Percentiles rank a stretch among this genome's conserved stretches.
phyloP scores from a whole-genome alignment of 192 early-diverging fungal species.

The Linnemannia zychae region DNA sequence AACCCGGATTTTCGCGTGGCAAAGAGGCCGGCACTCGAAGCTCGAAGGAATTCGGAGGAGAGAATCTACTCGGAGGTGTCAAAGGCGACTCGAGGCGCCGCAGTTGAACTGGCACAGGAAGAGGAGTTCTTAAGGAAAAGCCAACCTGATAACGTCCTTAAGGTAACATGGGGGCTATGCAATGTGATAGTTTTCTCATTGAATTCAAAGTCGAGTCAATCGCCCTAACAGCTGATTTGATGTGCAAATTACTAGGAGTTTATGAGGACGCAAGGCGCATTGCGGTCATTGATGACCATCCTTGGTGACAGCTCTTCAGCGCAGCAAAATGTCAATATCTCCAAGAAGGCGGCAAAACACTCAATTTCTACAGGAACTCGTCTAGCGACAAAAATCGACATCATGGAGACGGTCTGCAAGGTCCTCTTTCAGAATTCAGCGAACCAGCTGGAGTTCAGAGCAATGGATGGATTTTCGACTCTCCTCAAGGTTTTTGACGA shows the following conservation, averaged over 20 bases:
- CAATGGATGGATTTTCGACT: slow-evolving; percentile 51
- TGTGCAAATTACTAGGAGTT: slow-evolving; percentile 34
- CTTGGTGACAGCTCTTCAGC: slow-evolving; percentile 19
- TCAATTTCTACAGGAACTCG: slow-evolving; percentile 25
- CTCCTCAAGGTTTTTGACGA: slow-evolving; percentile 54
- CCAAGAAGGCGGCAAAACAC: slow-evolving; percentile 24
- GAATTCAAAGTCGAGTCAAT: background rate
- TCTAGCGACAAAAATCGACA: slow-evolving; percentile 54
- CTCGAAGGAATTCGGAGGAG: slow-evolving; percentile 49
- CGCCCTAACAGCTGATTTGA: background rate
- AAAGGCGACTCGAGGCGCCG: slow-evolving; percentile 34
- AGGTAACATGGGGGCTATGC: slow-evolving; percentile 7
- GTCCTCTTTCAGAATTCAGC: slow-evolving; percentile 53
- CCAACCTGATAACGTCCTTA: slow-evolving; percentile 55
- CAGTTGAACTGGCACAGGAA: slow-evolving; percentile 49
- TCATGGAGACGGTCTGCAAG: slow-evolving; percentile 59
- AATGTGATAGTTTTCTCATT: background rate
- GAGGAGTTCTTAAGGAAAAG: slow-evolving; percentile 45
- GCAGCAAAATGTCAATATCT: slow-evolving; percentile 8
- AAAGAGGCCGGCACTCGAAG: slow-evolving; percentile 13
- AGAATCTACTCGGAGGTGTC: slow-evolving; percentile 26
- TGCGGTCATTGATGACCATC: slow-evolving; percentile 49
- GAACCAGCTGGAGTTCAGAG: slow-evolving; percentile 48
- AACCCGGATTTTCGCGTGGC: slow-evolving; percentile 40
- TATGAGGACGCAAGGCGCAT: slow-evolving; percentile 55